phyloP scores from a whole-genome alignment of 129 eudicot species.

The Dittrichia graveolens region DNA sequence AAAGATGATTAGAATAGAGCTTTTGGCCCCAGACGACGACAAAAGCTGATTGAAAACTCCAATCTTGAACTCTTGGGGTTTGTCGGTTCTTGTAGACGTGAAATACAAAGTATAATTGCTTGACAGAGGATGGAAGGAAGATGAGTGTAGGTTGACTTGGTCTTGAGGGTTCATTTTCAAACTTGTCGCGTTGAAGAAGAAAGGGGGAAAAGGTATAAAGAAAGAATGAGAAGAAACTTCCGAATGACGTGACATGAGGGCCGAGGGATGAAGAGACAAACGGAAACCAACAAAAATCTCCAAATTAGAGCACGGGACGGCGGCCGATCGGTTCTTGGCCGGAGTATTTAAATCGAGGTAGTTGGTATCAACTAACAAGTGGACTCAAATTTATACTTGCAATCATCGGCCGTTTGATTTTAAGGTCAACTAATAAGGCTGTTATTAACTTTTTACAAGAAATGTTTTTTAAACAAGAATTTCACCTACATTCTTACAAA shows the following conservation, averaged over 20 bases:
- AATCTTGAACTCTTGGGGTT: slow-evolving; percentile 11
- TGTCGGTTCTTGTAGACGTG: slow-evolving; percentile 31
- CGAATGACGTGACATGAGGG: slow-evolving; percentile 32
- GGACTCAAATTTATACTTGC: slow-evolving; percentile 23
- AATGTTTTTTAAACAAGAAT: too few species aligned
- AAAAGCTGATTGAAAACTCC: background rate
- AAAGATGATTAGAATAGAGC: background rate
- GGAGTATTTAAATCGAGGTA: slow-evolving; percentile 14
- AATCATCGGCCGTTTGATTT: slow-evolving; percentile 15
- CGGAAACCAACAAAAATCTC: slow-evolving; percentile 6
- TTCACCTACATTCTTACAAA: too few species aligned
- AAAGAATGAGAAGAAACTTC: slow-evolving; percentile 29
- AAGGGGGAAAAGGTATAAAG: slow-evolving; percentile 15
- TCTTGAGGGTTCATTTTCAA: slow-evolving; percentile 39
- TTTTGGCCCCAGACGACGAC: background rate
- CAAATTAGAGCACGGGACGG: slow-evolving; percentile 1
- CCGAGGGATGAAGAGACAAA: slow-evolving; percentile 16
- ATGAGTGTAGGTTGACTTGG: slow-evolving; percentile 43
- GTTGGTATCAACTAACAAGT: slow-evolving; percentile 18
- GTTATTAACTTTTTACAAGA: background rate
- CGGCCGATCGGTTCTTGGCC: slow-evolving; percentile 16
- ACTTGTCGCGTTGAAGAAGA: slow-evolving; percentile 26
- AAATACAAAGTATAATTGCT: slow-evolving; percentile 30
- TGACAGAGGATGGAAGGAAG: slow-evolving; percentile 17
- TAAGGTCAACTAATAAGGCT: background rate